Base-by-base conservation (phyloP, 768 basidiomycete genomes). In the Russula sp. region DNA sequence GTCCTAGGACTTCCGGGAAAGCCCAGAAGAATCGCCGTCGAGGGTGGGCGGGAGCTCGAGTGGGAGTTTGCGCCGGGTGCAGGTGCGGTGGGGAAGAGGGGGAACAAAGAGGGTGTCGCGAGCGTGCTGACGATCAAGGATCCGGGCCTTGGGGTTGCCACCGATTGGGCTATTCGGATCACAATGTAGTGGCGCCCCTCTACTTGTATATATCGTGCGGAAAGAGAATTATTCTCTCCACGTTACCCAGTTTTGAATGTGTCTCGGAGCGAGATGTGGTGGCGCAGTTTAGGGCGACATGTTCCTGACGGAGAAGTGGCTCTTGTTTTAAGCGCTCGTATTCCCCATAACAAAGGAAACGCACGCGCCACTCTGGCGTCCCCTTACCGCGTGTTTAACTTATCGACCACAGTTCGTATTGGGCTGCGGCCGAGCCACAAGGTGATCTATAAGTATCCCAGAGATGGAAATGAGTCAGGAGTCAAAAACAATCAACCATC, bases 91-190 rank as follows among this genome's bases (percentile, higher is more conserved):
- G 82, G 10, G 35, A 51, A 36, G 20, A n/a, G 79, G 3, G 83
- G 79, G 1, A 83, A 79, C 67, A 83, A 81, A 71, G 87, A 85
- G 64, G 87, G 83, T 3, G 67, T 47, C n/a, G 83, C 90, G 25
- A 87, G 86, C 68, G 73, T 84, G 59, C 75, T 98, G 61, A 76
- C 78, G 2, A 82, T 99, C 72, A 90, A 87, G 74, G 87, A 93
- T 70, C 90, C 90, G 2, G 81, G 73, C 59, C 79, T 83, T 11
- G 69, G 72, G 45, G 73, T 90, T 55, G 74, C 78, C 34, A 73
- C 77, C 45, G 85, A 90, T 69, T 93, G 90, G 90, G 75, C 75
- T 50, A 80, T 92, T 47, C 70, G 72, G 45, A 70, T 78, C 38
- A 52, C 45, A 25, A 66, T 71, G 7, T 71, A 68, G 56, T 50